These are phyloP conservation scores for Coemansia sp. DNA, from an alignment of 192 early-diverging fungal species.

Conservation along the genomic window DNA sequence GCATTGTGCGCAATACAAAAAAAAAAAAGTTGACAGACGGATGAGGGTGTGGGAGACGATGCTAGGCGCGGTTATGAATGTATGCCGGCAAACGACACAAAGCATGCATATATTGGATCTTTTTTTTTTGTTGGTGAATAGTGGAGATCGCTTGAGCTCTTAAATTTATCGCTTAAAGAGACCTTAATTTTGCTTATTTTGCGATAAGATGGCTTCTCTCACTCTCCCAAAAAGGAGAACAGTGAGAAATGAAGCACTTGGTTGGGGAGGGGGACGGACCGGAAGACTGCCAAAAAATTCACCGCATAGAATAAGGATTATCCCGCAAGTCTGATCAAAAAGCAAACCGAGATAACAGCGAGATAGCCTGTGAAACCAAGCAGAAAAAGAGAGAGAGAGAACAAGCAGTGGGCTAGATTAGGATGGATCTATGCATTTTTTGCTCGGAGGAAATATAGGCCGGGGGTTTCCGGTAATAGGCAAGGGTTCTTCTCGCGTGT, in stretches of 20 bases:
- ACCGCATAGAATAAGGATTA: not conserved
- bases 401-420: not conserved
- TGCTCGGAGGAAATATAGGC: not conserved
- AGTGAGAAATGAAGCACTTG: not conserved
- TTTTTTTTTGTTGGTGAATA: no score
- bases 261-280: not conserved
- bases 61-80: not conserved
- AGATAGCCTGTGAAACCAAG: constrained; percentile 4
- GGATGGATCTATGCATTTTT: not conserved
- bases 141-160: not conserved
- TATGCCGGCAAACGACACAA: not conserved
- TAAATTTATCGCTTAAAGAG: not conserved
- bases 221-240: not conserved
- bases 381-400: not conserved
- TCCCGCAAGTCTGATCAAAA: not conserved
- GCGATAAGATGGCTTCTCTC: not conserved
- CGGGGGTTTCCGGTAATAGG: not conserved
- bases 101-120: not conserved
- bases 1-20: not conserved
- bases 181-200: no score
- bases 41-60: not conserved
- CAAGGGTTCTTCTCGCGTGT: constrained; percentile 6
- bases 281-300: not conserved
- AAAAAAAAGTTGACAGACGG: not conserved
- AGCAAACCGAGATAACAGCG: not conserved